These are phyloP conservation scores for Leccinum longicurvipes DNA, from an alignment of 768 basidiomycete genomes.

Conservation along the genomic window DNA sequence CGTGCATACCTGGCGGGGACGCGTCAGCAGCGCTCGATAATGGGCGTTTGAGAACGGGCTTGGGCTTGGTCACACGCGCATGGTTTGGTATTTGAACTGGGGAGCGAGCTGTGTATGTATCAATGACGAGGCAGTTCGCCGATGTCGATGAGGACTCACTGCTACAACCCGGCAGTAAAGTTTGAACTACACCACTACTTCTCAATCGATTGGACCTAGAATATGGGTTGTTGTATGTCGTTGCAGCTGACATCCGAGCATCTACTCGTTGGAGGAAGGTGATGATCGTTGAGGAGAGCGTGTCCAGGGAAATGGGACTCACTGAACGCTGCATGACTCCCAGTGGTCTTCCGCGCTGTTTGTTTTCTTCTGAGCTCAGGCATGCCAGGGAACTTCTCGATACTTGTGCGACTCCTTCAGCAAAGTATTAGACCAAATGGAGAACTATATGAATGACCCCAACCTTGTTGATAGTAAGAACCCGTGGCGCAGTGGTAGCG, in stretches of 20 bases:
- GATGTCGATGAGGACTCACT: constrained; percentile 3
- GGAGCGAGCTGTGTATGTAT: neutral
- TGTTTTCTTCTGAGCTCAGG: constrained; percentile 9
- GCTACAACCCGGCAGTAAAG: too few relatives aligned
- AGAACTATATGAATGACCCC: neutral
- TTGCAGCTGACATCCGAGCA: neutral
- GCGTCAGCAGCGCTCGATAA: neutral
- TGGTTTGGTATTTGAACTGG: neutral
- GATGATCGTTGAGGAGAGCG: neutral
- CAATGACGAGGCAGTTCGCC: neutral
- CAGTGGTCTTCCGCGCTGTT: constrained; percentile 21
- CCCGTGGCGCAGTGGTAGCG: constrained; percentile 40
- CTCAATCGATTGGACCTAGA: neutral
- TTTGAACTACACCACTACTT: neutral
- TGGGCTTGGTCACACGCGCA: neutral
- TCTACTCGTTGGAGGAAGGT: neutral
- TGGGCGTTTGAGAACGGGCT: neutral
- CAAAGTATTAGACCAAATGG: neutral
- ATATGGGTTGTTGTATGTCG: neutral
- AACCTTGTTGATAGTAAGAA: constrained; percentile 10
- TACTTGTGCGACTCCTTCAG: neutral
- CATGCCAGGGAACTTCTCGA: constrained; percentile 1
- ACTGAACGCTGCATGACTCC: constrained; percentile 7
- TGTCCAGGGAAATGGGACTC: neutral
- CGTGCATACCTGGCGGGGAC: constrained; percentile 9